Conservation (phyloP, 345 rosid genomes). For the Eucalyptus sp. region DNA sequence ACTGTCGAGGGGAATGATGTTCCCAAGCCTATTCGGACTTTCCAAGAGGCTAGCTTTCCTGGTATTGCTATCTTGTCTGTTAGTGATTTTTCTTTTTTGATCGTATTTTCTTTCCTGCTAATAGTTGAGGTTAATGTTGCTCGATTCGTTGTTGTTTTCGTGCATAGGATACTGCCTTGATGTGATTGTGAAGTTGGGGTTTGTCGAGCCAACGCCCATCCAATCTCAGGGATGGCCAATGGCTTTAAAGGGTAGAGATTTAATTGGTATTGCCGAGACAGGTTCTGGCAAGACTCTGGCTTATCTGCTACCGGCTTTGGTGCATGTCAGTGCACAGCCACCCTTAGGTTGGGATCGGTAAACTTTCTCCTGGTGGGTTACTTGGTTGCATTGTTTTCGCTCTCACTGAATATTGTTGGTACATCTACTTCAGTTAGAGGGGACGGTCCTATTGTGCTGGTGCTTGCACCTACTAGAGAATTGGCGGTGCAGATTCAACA, state of each 20-base stretch:
- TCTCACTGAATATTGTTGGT: not conserved
- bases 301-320: slow-evolving; percentile 84
- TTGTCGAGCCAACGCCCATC: slow-evolving; percentile 89
- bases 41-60: slow-evolving; percentile 81
- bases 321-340: slow-evolving; percentile 90
- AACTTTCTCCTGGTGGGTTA: not conserved
- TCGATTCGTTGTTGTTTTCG: not conserved
- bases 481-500: slow-evolving; percentile 95
- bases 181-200: slow-evolving; percentile 73
- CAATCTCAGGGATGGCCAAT: slow-evolving; percentile 98
- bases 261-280: slow-evolving; percentile 94
- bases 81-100: not conserved
- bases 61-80: slow-evolving; percentile 21
- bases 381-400: not conserved
- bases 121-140: not conserved
- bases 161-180: slow-evolving; percentile 63
- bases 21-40: slow-evolving; percentile 67
- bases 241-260: slow-evolving; percentile 93
- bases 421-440: slow-evolving; percentile 38
- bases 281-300: slow-evolving; percentile 99
- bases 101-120: not conserved
- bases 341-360: slow-evolving; percentile 46
- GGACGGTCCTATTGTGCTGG: slow-evolving; percentile 77
- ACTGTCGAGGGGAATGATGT: slow-evolving; percentile 77
- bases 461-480: slow-evolving; percentile 94